Conservation (phyloP, 805 yeast genomes). For the Metschnikowia rubicola region DNA sequence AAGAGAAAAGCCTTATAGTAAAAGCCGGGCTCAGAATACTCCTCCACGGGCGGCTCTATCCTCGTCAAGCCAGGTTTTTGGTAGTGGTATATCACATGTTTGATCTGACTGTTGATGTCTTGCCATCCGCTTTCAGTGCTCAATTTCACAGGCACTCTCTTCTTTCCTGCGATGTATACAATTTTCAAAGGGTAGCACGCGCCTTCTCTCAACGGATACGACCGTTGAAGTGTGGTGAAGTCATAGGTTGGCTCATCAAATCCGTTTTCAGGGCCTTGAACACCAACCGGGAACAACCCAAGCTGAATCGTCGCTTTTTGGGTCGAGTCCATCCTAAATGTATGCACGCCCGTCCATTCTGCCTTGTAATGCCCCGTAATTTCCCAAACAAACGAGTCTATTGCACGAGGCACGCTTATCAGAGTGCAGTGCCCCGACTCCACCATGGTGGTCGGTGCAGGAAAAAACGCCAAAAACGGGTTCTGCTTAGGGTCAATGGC, state of each 20-base stretch:
- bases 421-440: no score
- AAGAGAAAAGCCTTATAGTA: not conserved
- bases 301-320: not conserved
- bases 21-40: not conserved
- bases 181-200: not conserved
- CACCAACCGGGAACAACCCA: not conserved
- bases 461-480: no score
- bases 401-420: not conserved
- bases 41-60: not conserved
- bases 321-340: not conserved
- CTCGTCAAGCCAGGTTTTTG: not conserved
- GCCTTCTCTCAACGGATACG: not conserved
- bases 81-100: not conserved
- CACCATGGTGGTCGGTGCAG: no score
- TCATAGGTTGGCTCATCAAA: no score
- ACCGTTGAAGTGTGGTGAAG: not conserved
- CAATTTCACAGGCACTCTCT: not conserved
- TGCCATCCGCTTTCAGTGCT: not conserved
- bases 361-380: not conserved
- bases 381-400: conserved; percentile 2
- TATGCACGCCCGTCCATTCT: not conserved
- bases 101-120: not conserved
- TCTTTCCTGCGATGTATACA: not conserved
- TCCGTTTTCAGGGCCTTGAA: no score
- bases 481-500: no score